Evolutionary conservation across 2,329 filamentous ascomycete genomes (phyloP).

Genomic region (Penicillium rolfsii): DNA sequence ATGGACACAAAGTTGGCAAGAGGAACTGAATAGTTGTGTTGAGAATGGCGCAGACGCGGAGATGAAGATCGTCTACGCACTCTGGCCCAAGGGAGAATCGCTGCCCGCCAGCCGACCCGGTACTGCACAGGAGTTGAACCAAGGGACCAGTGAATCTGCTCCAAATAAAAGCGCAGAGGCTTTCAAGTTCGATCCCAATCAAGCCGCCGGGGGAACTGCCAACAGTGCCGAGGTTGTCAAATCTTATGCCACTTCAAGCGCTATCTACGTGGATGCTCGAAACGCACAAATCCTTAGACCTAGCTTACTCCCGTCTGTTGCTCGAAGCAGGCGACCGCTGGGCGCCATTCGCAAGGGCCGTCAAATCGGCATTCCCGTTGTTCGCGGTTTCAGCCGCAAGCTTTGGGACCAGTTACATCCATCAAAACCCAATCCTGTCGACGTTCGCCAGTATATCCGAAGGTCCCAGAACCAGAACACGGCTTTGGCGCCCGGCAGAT

Average conservation of each 20-base stretch:
- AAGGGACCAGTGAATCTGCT: conserved; percentile 24
- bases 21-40: conserved; percentile 86
- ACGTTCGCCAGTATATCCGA: conserved; percentile 48
- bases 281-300: conserved; percentile 86
- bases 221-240: conserved; percentile 53
- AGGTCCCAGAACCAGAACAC: conserved; percentile 41
- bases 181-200: conserved; percentile 40
- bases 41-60: conserved; percentile 89
- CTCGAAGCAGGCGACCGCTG: conserved; percentile 80
- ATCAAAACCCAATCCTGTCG: conserved; percentile 46
- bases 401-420: conserved; percentile 76
- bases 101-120: conserved; percentile 40
- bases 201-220: conserved; percentile 46
- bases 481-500: conserved; percentile 30
- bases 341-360: conserved; percentile 81
- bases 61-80: conserved; percentile 80
- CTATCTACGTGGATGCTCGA: conserved; percentile 79
- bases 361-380: conserved; percentile 81
- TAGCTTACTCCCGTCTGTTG: conserved; percentile 79
- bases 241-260: conserved; percentile 73
- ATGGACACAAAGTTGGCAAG: conserved; percentile 89
- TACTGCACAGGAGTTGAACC: conserved; percentile 44
- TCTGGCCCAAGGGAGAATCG: conserved; percentile 70
- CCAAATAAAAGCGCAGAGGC: conserved; percentile 22
- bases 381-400: conserved; percentile 81